These are phyloP conservation scores for Diaporthe citriasiana DNA, from an alignment of 2,329 filamentous ascomycete species.

Conservation along the genomic window DNA sequence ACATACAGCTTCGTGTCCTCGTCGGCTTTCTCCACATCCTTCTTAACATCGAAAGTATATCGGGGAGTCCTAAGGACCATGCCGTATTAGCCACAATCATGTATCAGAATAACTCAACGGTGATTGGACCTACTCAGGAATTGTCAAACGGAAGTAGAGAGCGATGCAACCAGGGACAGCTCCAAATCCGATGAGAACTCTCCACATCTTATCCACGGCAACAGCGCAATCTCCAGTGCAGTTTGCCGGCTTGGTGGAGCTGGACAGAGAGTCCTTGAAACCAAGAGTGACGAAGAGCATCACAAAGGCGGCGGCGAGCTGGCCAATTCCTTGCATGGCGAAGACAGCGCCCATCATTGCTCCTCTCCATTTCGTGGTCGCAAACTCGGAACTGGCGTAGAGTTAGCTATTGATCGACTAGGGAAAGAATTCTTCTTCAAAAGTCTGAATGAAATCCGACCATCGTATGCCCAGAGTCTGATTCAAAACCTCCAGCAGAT, in stretches of 20 bases:
- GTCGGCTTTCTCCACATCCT: conserved; percentile 80
- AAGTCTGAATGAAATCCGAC: not conserved
- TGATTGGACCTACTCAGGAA: conserved; percentile 71
- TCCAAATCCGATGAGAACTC: conserved; percentile 83
- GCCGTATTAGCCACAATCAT: not conserved
- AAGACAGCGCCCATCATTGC: conserved; percentile 92
- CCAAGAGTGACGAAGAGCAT: conserved; percentile 81
- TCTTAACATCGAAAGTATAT: conserved; percentile 86
- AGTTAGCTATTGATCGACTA: not conserved
- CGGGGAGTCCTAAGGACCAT: conserved; percentile 71
- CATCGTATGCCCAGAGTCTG: not conserved
- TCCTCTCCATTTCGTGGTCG: conserved; percentile 86
- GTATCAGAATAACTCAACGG: not conserved
- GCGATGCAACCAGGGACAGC: conserved; percentile 85
- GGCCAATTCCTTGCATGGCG: conserved; percentile 88
- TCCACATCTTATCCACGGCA: conserved; percentile 92
- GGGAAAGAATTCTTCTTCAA: not conserved
- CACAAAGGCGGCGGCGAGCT: conserved; percentile 81
- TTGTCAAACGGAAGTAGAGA: conserved; percentile 84
- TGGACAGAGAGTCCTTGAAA: conserved; percentile 74
- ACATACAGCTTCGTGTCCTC: conserved; percentile 84
- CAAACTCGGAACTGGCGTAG: conserved; percentile 76
- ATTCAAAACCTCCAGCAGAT: not conserved
- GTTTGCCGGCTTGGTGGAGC: conserved; percentile 62
- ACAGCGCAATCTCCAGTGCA: conserved; percentile 75